Evolutionary conservation across 345 rosid species (phyloP).

Genomic region (Citrus reticulata): DNA sequence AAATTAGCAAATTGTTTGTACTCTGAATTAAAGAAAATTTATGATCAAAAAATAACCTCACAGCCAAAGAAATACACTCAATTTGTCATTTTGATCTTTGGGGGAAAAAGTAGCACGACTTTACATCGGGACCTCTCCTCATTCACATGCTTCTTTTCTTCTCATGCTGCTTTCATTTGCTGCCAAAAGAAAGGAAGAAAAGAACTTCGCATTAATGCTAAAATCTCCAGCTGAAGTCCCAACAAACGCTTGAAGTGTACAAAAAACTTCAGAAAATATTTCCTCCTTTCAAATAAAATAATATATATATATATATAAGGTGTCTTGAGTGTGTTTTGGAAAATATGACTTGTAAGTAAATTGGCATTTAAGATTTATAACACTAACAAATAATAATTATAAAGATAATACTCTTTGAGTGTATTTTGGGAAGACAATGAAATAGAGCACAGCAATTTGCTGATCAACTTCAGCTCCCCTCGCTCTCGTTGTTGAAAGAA

Average conservation of each 20-base stretch:
- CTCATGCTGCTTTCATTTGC: slow-evolving; percentile 58
- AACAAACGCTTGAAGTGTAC: not conserved
- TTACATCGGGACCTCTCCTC: slow-evolving; percentile 25
- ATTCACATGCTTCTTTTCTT: slow-evolving; percentile 4
- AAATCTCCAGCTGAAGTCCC: not conserved
- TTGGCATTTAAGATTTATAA: no score
- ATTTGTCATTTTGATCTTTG: slow-evolving; percentile 20
- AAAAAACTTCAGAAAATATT: not conserved
- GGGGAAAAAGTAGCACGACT: slow-evolving; percentile 7
- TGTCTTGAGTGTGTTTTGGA: no score
- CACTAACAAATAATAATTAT: not conserved
- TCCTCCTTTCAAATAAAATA: no score
- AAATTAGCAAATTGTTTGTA: slow-evolving; percentile 19
- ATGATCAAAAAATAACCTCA: slow-evolving; percentile 21
- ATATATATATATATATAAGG: no score
- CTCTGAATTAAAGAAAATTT: slow-evolving; percentile 28
- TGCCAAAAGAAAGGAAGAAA: slow-evolving; percentile 29
- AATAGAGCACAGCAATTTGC: not conserved
- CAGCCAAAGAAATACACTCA: slow-evolving; percentile 7
- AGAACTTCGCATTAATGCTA: not conserved
- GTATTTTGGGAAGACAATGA: not conserved
- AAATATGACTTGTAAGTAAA: no score
- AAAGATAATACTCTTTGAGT: not conserved
- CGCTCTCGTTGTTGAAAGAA: not conserved
- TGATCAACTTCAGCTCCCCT: not conserved